Evolutionary conservation across 2,329 filamentous ascomycete genomes (phyloP), one percentile per base, ranked within the genome.

Genomic region (Aspergillus sp.): DNA sequence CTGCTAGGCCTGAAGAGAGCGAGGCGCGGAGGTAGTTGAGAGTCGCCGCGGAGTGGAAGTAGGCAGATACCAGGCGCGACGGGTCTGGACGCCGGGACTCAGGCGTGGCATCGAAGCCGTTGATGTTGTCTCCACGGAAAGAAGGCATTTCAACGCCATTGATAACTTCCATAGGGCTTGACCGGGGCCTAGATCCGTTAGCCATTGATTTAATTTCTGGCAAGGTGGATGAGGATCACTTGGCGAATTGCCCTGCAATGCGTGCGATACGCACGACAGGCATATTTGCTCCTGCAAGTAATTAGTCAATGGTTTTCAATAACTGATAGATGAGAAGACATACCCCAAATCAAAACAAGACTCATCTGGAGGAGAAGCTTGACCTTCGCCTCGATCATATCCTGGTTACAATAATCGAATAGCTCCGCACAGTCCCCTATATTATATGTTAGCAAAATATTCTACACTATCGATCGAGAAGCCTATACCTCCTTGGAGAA

Each of bases 301-400:
- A 37, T 39, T 19, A 46, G 55, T 58, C 50, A 61, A 37, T 17
- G 37, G 12, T 15, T 4, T 44, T 12, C 3, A 4, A 50, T 17
- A 39, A 21, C 21, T 21, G 3, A n/a, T 23, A 12, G 17, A 27
- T 7, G 33, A 3, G 21, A 17, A 7, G 82, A 83, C 65, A 39
- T 68, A 77, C 75, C 95, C 89, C 93, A 97, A 73, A 98, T 93
- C 59, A 99, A 82, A 1, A 99, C 91, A 66, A 99, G 79, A 64
- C 91, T 96, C 93, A 99, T 98, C 78, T 99, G 95, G 59, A 99
- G 81, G 31, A 99, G 84, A 25, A 99, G 85, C 79, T 98, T 98
- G 76, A 98, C 91, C 81, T 98, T 99, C 62, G 91, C 89, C 77
- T 98, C 92, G 66, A 99, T 97, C 64, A 90, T 89, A 14, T 85